phyloP scores from a whole-genome alignment of 2,329 filamentous ascomycete genomes.

The Colletotrichum australisinense region DNA sequence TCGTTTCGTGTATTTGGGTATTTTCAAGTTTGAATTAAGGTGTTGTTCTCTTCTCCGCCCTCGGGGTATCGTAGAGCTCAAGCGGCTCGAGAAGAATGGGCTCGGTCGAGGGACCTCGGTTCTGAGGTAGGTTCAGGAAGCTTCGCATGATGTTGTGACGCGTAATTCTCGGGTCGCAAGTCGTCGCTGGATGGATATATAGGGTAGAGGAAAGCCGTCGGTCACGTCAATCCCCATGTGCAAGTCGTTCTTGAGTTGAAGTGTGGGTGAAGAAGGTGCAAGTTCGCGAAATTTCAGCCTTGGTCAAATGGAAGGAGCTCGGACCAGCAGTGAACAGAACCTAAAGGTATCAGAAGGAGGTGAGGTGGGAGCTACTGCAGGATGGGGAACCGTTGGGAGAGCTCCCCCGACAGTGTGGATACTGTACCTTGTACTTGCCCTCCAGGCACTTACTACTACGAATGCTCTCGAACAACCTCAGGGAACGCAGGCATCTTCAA shows the following conservation, averaged over 20 bases:
- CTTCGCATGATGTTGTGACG: constrained; percentile 32
- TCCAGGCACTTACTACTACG: too few relatives aligned
- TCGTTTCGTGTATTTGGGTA: background rate
- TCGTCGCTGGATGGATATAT: background rate
- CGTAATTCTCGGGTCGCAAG: constrained; percentile 11
- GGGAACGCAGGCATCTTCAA: too few relatives aligned
- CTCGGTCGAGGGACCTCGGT: too few relatives aligned
- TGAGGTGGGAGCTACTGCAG: constrained; percentile 1
- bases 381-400: background rate
- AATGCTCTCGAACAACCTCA: too few relatives aligned
- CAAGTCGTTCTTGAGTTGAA: background rate
- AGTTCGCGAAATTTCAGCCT: constrained; percentile 33
- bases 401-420: constrained; percentile 6
- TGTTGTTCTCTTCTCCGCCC: background rate
- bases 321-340: constrained; percentile 13
- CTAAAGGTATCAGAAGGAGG: background rate
- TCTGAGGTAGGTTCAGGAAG: constrained; percentile 9
- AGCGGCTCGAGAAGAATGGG: constrained; percentile 28
- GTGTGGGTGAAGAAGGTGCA: background rate
- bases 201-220: background rate
- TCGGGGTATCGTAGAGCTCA: background rate
- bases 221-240: background rate
- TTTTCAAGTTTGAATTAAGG: too few relatives aligned
- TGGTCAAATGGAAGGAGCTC: constrained; percentile 22
- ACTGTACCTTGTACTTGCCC: background rate